phyloP scores from a whole-genome alignment of 106 monocot genomes.

The Dactylorhiza incarnata region DNA sequence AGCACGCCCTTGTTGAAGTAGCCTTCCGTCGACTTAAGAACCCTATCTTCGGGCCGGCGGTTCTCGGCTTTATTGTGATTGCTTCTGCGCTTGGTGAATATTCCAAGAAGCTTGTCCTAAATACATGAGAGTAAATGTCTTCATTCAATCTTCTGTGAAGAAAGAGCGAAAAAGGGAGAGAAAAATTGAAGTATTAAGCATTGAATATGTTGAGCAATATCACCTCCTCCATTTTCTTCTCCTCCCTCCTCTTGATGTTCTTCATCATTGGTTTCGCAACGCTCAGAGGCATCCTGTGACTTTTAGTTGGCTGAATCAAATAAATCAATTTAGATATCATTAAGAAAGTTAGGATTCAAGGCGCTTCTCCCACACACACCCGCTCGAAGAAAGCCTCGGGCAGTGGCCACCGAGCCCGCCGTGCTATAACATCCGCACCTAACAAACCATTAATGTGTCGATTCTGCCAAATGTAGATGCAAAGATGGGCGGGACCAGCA shows the following conservation, averaged over 20 bases:
- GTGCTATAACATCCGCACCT: no score
- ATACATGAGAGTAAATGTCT: not conserved
- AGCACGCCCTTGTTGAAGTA: constrained; percentile 33
- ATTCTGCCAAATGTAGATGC: no score
- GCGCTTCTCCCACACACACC: no score
- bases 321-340: not conserved
- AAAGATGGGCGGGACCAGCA: no score
- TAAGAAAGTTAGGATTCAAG: no score
- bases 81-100: constrained; percentile 7
- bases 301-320: constrained; percentile 33
- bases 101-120: constrained; percentile 24
- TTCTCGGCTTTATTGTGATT: constrained; percentile 7
- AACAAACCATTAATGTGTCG: no score
- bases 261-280: constrained; percentile 38
- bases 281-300: constrained; percentile 32
- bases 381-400: no score
- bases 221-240: constrained; percentile 39
- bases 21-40: constrained; percentile 24
- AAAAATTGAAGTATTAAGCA: not conserved
- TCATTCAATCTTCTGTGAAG: not conserved
- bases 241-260: constrained; percentile 27
- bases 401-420: no score
- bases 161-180: not conserved
- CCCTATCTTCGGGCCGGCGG: constrained; percentile 18
- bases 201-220: not conserved